These are phyloP conservation scores for Diaporthe longicolla DNA, from an alignment of 2,329 filamentous ascomycete genomes.

Conservation along the genomic window DNA sequence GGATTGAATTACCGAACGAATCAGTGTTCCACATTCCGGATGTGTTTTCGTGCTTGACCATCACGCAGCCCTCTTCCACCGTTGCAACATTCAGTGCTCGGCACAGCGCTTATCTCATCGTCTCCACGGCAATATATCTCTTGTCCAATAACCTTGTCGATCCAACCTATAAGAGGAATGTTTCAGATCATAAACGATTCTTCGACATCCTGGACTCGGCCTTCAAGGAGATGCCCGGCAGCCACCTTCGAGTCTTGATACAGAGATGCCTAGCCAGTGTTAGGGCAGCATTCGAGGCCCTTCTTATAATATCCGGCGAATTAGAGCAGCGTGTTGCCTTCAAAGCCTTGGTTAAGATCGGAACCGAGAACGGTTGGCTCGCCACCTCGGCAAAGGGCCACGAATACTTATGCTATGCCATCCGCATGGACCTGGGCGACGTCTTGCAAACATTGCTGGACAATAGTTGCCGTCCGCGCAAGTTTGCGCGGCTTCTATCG, in stretches of 20 bases:
- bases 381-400: background rate
- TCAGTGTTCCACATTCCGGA: background rate
- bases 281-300: background rate
- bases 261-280: background rate
- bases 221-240: background rate
- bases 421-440: background rate
- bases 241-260: background rate
- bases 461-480: background rate
- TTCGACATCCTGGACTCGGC: background rate
- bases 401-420: background rate
- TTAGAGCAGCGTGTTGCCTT: background rate
- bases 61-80: background rate
- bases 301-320: background rate
- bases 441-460: background rate
- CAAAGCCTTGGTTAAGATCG: background rate
- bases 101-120: background rate
- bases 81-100: background rate
- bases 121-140: background rate
- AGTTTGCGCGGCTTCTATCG: background rate
- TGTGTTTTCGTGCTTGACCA: background rate
- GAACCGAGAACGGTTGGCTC: background rate
- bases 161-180: accelerated
- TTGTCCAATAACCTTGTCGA: background rate
- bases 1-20: accelerated
- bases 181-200: background rate